Base-by-base conservation (phyloP, 805 yeast species). In the Metschnikowia matae region DNA sequence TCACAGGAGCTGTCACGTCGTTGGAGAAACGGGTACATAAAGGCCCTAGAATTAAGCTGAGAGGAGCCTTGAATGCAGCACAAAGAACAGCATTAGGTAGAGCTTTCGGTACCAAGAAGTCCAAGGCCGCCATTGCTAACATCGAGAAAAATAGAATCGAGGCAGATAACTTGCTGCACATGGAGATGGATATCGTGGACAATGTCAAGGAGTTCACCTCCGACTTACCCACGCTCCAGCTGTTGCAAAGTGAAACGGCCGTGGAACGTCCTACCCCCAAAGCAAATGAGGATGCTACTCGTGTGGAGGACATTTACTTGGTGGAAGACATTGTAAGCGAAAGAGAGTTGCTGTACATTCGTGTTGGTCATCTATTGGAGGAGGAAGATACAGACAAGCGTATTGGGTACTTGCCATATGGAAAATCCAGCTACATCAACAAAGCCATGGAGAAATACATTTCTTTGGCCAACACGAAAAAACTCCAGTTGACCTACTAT, bases 81-180 rank as follows among this genome's bases (percentile, higher is more conserved):
- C 89, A 88, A 69, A 81, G 97, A 66, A 87, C 81, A 50, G 86
- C 89, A 1, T 78, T 94, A 63, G 99, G 99, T 63, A 92, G 89
- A 69, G 95, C 94, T 2, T 94, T 94, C 61, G 99, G 99, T 78
- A 92, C 99, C 51, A 91, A 88, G 73, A 91, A 84, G 73, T 97
- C 97, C 54, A 92, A 89, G 73, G 86, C 89, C 60, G 96, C 96
- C 34, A 87, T 94, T 62, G 73, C 80, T 46, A 92, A 85, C 64
- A 69, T 83, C 61, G 94, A 85, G 62, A 82, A 86, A 67, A 94
- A 94, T 70, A 79, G 87, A 60, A 84, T 94, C 62, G 97, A 94
- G 65, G 79, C 96, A 2, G 95, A 82, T 47, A 81, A 83, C 67
- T 78, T 94, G 57, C 86, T 80, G 49, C 85, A 79, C 52, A 74